phyloP scores from a whole-genome alignment of 345 rosid species.

The Excoecaria agallocha region DNA sequence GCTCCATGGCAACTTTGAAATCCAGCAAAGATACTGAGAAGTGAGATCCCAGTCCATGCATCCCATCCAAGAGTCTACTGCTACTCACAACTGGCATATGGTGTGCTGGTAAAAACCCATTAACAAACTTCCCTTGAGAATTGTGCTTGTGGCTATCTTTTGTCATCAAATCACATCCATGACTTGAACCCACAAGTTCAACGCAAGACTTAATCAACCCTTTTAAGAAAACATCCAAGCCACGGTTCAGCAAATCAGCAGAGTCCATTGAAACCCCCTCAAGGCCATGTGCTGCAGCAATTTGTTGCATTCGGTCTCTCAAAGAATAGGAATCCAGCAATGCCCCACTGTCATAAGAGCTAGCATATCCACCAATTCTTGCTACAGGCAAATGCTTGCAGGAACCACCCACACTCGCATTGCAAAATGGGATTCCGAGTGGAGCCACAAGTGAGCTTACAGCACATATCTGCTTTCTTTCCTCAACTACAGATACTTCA shows the following conservation, averaged over 20 bases:
- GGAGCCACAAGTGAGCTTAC: slow-evolving; percentile 37
- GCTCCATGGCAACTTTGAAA: slow-evolving; percentile 44
- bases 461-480: slow-evolving; percentile 18
- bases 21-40: slow-evolving; percentile 33
- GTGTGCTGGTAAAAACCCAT: slow-evolving; percentile 31
- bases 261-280: slow-evolving; percentile 42
- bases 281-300: slow-evolving; percentile 45
- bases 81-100: slow-evolving; percentile 19
- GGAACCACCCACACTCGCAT: slow-evolving; percentile 27
- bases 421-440: slow-evolving; percentile 41
- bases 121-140: slow-evolving; percentile 26
- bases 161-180: slow-evolving; percentile 19
- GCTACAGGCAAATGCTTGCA: slow-evolving; percentile 17
- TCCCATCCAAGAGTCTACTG: slow-evolving; percentile 12
- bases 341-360: slow-evolving; percentile 31
- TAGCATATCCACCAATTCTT: slow-evolving; percentile 17
- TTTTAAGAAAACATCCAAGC: slow-evolving; percentile 42
- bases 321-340: slow-evolving; percentile 37
- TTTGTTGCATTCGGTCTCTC: slow-evolving; percentile 40
- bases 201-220: slow-evolving; percentile 44
- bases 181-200: slow-evolving; percentile 33
- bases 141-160: slow-evolving; percentile 21
- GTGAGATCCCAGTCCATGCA: slow-evolving; percentile 23
- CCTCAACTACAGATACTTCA: slow-evolving; percentile 20
- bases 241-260: slow-evolving; percentile 37